Base-by-base conservation (phyloP, 2,329 filamentous ascomycete genomes). In the Shiraia sp. region DNA sequence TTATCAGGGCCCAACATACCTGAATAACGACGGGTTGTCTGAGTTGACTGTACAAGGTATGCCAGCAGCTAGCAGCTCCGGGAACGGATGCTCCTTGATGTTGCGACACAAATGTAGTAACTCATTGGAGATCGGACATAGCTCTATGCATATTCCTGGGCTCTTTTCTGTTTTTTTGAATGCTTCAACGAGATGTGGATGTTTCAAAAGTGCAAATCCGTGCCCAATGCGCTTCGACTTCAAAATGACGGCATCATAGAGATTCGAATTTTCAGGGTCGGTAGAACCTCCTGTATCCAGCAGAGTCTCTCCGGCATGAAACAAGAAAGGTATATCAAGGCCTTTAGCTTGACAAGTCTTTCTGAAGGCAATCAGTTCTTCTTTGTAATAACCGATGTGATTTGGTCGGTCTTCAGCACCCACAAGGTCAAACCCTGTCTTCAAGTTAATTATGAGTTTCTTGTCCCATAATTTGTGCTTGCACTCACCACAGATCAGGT, bases 91-190 rank as follows among this genome's bases (percentile, higher is more conserved):
- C 10, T 85, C 83, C 26, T 78, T 77, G 42, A 83, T 77, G 32
- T 80, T 77, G 7, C 82, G 78, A 36, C 84, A 87, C 13, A 90
- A 75, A 24, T 87, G 85, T 13, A 90, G 70, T 0, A 90, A 74
- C 72, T 90, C 87, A 58, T 90, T 90, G 1, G 85, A 89, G 35
- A 89, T 88, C 0, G 86, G 87, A 53, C 87, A 90, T 1, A 87
- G 72, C 70, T 90, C 87, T n/a, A 90, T 74, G 52, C 85, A 88
- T 24, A 90, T 79, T 1, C 59, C 63, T 0, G 39, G 28, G 7
- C 31, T 40, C 0, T 26, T 19, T 0, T 49, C 34, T 3, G 40
- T 57, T 10, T 53, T 52, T n/a, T 74, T 72, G 78, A 88, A 87
- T 35, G 78, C 71, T 49, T 83, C 72, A 68, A 88, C 80, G n/a